Conservation (phyloP, 768 basidiomycete genomes). For the Boletus pseudopeckii region DNA sequence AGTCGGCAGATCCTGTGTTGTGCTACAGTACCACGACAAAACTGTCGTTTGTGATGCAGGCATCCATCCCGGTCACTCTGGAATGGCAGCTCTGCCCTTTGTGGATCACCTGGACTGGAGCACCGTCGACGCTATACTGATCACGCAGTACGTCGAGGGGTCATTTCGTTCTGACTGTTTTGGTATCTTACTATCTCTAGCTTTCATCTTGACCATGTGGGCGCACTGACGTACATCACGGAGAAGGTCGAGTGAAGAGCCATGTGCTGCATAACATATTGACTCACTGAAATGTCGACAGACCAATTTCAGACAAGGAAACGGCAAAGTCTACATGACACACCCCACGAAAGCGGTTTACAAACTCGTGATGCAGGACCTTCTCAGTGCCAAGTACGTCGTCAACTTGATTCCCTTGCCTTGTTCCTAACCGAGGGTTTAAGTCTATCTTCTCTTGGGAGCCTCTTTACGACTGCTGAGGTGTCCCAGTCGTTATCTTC, state of each 20-base stretch:
- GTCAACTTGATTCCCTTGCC: not conserved
- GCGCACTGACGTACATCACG: conserved; percentile 91
- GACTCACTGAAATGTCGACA: conserved; percentile 30
- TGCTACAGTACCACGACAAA: conserved; percentile 84
- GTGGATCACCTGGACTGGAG: conserved; percentile 97
- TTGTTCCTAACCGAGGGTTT: not conserved
- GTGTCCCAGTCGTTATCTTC: conserved; percentile 76
- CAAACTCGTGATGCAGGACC: conserved; percentile 98
- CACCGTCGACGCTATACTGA: conserved; percentile 88
- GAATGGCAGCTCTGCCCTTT: conserved; percentile 91
- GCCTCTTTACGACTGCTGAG: conserved; percentile 71
- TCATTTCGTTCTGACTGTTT: not conserved
- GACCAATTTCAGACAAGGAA: conserved; percentile 98
- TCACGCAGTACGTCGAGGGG: conserved; percentile 76
- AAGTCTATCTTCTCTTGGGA: conserved; percentile 64
- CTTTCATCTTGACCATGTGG: conserved; percentile 97
- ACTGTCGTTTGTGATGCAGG: conserved; percentile 96
- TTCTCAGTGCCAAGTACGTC: conserved; percentile 82
- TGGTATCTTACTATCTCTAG: conserved; percentile 36
- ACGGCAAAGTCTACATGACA: conserved; percentile 99
- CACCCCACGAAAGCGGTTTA: conserved; percentile 97
- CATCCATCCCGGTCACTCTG: conserved; percentile 88
- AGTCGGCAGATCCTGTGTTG: conserved; percentile 94
- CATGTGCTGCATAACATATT: not conserved
- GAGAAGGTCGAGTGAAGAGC: conserved; percentile 66